Conservation (phyloP, 371 early-diverging fungal genomes). For the Funneliformis caledonium region DNA sequence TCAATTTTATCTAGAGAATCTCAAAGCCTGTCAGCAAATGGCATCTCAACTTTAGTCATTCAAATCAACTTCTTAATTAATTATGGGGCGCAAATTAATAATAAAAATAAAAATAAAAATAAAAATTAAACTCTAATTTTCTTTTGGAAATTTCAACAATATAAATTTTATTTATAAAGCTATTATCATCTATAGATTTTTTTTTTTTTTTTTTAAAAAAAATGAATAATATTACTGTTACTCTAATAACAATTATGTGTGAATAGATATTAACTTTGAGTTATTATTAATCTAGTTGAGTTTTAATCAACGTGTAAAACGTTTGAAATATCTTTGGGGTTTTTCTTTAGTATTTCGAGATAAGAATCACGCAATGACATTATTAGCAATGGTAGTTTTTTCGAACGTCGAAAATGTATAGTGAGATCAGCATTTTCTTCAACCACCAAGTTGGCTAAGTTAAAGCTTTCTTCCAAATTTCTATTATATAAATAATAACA, state of each 20-base stretch:
- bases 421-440: constrained; percentile 8
- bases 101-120: no score
- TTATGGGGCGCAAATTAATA: no score
- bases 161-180: no score
- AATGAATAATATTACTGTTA: not conserved
- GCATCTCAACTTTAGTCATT: constrained; percentile 46
- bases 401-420: constrained; percentile 16
- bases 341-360: constrained; percentile 6
- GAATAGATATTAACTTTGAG: not conserved
- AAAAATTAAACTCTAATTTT: no score
- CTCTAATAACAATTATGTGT: not conserved
- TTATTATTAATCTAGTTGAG: not conserved
- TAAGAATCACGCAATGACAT: not conserved
- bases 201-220: no score
- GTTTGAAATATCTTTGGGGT: constrained; percentile 8
- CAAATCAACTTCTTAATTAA: not conserved
- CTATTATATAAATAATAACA: constrained; percentile 3
- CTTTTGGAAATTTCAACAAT: no score
- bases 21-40: constrained; percentile 85
- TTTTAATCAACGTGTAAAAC: not conserved
- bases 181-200: no score
- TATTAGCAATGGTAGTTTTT: constrained; percentile 22
- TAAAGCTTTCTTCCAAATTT: constrained; percentile 31
- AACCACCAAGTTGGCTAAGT: constrained; percentile 16
- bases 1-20: constrained; percentile 86